Conservation (phyloP, 1,284 basidiomycete genomes). For the Ceratobasidium theobromae region DNA sequence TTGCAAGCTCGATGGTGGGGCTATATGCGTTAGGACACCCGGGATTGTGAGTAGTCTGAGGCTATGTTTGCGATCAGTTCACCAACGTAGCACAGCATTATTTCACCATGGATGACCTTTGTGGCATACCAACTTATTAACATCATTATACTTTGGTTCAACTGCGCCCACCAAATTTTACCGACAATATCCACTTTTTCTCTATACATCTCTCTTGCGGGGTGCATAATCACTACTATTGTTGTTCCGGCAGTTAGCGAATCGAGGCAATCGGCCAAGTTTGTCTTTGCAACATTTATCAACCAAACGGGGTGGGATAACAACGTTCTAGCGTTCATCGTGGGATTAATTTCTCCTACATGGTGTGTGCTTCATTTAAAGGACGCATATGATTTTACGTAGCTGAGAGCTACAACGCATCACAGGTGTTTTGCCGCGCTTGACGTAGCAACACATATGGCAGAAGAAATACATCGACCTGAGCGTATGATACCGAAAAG, state of each 20-base stretch:
- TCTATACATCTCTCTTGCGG: not conserved
- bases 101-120: constrained; percentile 24
- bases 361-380: constrained; percentile 2
- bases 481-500: constrained; percentile 25
- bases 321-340: constrained; percentile 26
- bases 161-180: constrained; percentile 8
- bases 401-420: not conserved
- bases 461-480: constrained; percentile 25
- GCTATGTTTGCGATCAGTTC: too few species aligned
- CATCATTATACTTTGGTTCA: not conserved
- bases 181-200: constrained; percentile 1
- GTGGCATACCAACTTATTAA: constrained; percentile 22
- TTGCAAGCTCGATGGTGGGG: constrained; percentile 19
- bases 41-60: constrained; percentile 25
- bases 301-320: constrained; percentile 30
- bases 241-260: constrained; percentile 18
- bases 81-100: constrained; percentile 1
- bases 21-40: constrained; percentile 25
- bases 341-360: constrained; percentile 9
- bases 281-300: constrained; percentile 23
- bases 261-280: constrained; percentile 13
- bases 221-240: constrained; percentile 3
- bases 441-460: constrained; percentile 27
- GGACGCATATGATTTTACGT: too few species aligned
- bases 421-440: constrained; percentile 17